phyloP scores from a whole-genome alignment of 2,329 filamentous ascomycete species.

The Xylariaceae sp. region DNA sequence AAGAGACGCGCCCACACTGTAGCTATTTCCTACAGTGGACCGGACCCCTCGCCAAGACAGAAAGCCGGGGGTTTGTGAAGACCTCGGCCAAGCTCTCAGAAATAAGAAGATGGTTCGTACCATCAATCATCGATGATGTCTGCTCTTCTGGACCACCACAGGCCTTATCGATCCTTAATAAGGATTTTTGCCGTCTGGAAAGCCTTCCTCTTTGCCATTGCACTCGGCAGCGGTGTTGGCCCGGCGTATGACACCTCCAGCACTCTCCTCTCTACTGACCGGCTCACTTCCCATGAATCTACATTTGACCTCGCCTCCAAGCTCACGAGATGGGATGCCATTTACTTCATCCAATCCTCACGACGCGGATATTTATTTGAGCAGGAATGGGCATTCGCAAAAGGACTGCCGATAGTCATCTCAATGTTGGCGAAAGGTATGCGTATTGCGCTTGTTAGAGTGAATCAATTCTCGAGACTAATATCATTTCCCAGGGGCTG shows the following conservation, averaged over 20 bases:
- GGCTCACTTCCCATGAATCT: conserved; percentile 29
- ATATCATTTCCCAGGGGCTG: conserved; percentile 19
- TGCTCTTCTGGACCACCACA: conserved; percentile 9
- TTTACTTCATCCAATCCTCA: conserved; percentile 67
- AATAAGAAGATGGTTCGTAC: too few relatives aligned
- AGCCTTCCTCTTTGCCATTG: conserved; percentile 58
- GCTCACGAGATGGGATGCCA: conserved; percentile 74
- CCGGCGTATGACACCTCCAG: conserved; percentile 78
- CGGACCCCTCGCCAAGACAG: too few relatives aligned
- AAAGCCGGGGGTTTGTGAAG: too few relatives aligned
- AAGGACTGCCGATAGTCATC: conserved; percentile 43
- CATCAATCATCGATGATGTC: conserved; percentile 19
- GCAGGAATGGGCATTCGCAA: conserved; percentile 81
- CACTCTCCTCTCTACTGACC: conserved; percentile 46
- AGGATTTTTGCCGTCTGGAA: conserved; percentile 64
- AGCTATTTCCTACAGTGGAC: too few relatives aligned
- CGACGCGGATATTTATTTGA: conserved; percentile 66
- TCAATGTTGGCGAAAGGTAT: conserved; percentile 34
- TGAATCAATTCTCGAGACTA: conserved; percentile 3
- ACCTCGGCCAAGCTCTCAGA: too few relatives aligned
- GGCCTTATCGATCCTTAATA: conserved; percentile 27
- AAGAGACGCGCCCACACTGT: too few relatives aligned
- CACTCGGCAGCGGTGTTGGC: conserved; percentile 47
- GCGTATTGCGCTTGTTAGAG: conserved; percentile 9
- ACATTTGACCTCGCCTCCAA: conserved; percentile 44